Evolutionary conservation across 2,329 filamentous ascomycete species (phyloP).

Genomic region (Exophiala oligosperma): DNA sequence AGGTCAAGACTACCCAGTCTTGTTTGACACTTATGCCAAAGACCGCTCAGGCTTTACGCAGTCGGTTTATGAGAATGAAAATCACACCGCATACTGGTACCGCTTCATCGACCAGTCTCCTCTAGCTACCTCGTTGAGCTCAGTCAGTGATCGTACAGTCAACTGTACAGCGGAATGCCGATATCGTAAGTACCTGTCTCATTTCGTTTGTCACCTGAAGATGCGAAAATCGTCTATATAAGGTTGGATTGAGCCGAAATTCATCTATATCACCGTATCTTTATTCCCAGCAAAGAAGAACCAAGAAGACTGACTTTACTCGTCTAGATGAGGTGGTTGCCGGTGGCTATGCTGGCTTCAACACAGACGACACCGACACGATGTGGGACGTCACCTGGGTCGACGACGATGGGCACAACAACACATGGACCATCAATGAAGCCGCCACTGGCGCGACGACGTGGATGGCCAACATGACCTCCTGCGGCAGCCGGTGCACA

Average conservation of each 20-base stretch:
- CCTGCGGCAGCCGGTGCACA: slow-evolving; percentile 20
- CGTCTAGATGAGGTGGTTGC: slow-evolving; percentile 7
- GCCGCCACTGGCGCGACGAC: slow-evolving; percentile 19
- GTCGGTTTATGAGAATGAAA: slow-evolving; percentile 49
- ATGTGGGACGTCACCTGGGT: slow-evolving; percentile 10
- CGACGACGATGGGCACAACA: slow-evolving; percentile 10
- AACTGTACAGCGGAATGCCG: slow-evolving; percentile 20
- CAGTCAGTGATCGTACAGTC: slow-evolving; percentile 13
- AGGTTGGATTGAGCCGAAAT: too few relatives aligned
- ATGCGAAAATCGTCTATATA: too few relatives aligned
- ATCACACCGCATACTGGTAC: slow-evolving; percentile 13
- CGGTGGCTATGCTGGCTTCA: slow-evolving; percentile 19
- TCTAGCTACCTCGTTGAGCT: background rate
- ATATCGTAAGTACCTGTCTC: background rate
- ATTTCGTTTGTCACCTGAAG: background rate
- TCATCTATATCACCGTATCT: too few relatives aligned
- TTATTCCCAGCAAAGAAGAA: too few relatives aligned
- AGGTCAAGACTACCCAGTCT: slow-evolving; percentile 15
- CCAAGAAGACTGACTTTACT: background rate
- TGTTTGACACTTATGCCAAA: background rate
- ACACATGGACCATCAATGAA: slow-evolving; percentile 2
- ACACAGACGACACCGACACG: slow-evolving; percentile 8
- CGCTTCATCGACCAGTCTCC: slow-evolving; percentile 23
- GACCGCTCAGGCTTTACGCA: background rate
- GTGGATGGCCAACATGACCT: slow-evolving; percentile 20